phyloP scores from a whole-genome alignment of 371 early-diverging fungal genomes.

The Circinella umbellata region DNA sequence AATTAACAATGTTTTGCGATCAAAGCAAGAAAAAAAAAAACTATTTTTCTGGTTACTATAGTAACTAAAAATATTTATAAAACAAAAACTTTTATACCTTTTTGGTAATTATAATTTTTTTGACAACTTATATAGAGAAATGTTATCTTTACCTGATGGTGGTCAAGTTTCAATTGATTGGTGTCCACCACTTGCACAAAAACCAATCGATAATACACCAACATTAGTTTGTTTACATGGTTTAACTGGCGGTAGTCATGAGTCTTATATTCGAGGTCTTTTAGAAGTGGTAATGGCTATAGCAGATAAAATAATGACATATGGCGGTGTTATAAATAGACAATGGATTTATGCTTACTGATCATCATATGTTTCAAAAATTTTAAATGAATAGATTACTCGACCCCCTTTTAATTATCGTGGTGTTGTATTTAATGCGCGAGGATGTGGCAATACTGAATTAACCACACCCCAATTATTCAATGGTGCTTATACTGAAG shows the following conservation, averaged over 20 bases:
- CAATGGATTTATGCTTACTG: not conserved
- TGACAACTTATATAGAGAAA: slow-evolving; percentile 50
- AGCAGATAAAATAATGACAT: not conserved
- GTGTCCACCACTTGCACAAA: slow-evolving; percentile 58
- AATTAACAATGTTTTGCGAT: not conserved
- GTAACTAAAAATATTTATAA: not conserved
- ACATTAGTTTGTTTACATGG: slow-evolving; percentile 86
- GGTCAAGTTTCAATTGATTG: slow-evolving; percentile 91
- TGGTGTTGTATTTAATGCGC: slow-evolving; percentile 85
- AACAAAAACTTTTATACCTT: too few relatives aligned
- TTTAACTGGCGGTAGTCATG: slow-evolving; percentile 89
- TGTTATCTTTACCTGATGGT: slow-evolving; percentile 77
- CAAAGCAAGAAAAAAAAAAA: not conserved
- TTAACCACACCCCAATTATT: slow-evolving; percentile 82
- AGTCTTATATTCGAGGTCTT: slow-evolving; percentile 82
- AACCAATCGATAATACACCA: slow-evolving; percentile 63
- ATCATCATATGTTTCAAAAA: slow-evolving; percentile 3
- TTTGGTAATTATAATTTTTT: not conserved
- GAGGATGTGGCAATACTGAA: slow-evolving; percentile 84
- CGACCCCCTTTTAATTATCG: slow-evolving; percentile 65
- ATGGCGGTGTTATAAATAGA: not conserved
- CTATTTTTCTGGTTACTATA: not conserved
- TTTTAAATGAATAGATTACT: slow-evolving; percentile 27
- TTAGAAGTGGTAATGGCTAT: slow-evolving; percentile 57
- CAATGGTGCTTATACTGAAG: slow-evolving; percentile 84